phyloP scores from a whole-genome alignment of 805 yeast species.

The Wickerhamiella sorbophila region DNA sequence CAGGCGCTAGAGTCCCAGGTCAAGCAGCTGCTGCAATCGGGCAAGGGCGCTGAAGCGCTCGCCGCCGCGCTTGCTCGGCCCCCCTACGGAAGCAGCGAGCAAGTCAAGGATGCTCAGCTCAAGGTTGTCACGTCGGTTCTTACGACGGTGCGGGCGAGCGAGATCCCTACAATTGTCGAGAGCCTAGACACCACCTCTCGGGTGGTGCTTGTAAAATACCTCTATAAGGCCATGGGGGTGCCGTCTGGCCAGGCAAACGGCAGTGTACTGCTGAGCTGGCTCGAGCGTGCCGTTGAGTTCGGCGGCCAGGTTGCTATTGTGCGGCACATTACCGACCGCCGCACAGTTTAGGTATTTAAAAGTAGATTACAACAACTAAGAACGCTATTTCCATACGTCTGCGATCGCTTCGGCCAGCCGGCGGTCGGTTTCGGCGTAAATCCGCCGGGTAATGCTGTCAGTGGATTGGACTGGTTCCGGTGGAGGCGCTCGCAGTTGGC shows the following conservation, averaged over 20 bases:
- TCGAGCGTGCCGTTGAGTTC: slow-evolving; percentile 70
- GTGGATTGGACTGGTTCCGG: slow-evolving; percentile 1
- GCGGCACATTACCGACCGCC: slow-evolving; percentile 73
- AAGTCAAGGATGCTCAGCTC: slow-evolving; percentile 38
- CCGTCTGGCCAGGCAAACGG: slow-evolving; percentile 56
- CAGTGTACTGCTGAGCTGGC: slow-evolving; percentile 78
- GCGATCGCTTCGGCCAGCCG: slow-evolving; percentile 1
- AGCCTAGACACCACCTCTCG: slow-evolving; percentile 49
- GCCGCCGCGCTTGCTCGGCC: slow-evolving; percentile 50
- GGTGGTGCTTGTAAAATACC: slow-evolving; percentile 65
- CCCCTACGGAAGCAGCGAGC: slow-evolving; percentile 65
- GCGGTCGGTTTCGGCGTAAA: slow-evolving; percentile 6
- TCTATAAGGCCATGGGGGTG: slow-evolving; percentile 73
- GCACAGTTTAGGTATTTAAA: slow-evolving; percentile 37
- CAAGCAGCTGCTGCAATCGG: slow-evolving; percentile 52
- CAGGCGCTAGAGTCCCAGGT: slow-evolving; percentile 40
- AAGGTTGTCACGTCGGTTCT: slow-evolving; percentile 55
- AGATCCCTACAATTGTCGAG: slow-evolving; percentile 47
- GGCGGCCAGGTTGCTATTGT: slow-evolving; percentile 85
- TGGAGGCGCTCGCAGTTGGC: slow-evolving; percentile 13
- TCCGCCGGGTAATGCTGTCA: background rate
- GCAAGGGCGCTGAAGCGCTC: slow-evolving; percentile 57
- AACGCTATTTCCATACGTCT: background rate
- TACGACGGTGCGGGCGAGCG: slow-evolving; percentile 50
- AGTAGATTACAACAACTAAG: background rate